Percentiles rank a stretch among this genome's conserved stretches.
Evolutionary conservation across 2,329 filamentous ascomycete species (phyloP).

Genomic region (Fusarium kyushuense): DNA sequence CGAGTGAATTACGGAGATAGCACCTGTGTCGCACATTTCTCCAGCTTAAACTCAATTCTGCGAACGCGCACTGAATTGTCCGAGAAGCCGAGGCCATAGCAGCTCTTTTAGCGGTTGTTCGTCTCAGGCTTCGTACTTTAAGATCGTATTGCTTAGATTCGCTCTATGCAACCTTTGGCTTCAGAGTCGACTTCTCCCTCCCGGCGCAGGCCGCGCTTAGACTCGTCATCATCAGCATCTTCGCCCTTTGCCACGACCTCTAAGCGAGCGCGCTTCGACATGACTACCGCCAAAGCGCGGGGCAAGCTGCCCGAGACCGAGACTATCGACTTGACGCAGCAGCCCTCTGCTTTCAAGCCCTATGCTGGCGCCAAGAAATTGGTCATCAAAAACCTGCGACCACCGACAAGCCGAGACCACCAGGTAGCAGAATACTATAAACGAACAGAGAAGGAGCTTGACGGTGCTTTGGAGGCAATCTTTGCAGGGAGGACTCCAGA

Average conservation of each 20-base stretch:
- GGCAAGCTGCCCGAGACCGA: slow-evolving; percentile 58
- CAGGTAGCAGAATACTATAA: slow-evolving; percentile 83
- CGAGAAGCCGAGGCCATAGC: slow-evolving; percentile 46
- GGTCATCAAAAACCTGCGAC: slow-evolving; percentile 91
- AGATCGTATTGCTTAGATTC: slow-evolving; percentile 6
- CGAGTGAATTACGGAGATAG: neutral
- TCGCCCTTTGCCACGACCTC: slow-evolving; percentile 39
- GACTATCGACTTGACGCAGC: slow-evolving; percentile 52
- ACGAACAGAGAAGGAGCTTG: slow-evolving; percentile 79
- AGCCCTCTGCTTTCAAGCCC: slow-evolving; percentile 71
- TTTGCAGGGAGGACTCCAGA: slow-evolving; percentile 73
- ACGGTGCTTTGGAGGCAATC: slow-evolving; percentile 77
- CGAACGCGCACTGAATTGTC: slow-evolving; percentile 24
- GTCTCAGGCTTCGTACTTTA: slow-evolving; percentile 39
- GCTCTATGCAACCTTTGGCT: slow-evolving; percentile 53
- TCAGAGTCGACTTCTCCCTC: slow-evolving; percentile 51
- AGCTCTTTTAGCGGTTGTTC: slow-evolving; percentile 46
- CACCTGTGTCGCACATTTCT: neutral
- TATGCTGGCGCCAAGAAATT: slow-evolving; percentile 84
- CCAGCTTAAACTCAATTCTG: neutral
- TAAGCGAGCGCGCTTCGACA: slow-evolving; percentile 53
- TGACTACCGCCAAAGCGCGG: slow-evolving; percentile 55
- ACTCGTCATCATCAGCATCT: slow-evolving; percentile 52
- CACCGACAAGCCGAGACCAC: slow-evolving; percentile 64
- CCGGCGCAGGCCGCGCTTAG: slow-evolving; percentile 55